Base-by-base conservation (phyloP, 139 green algal species). In the Desmodesmus armatus region DNA sequence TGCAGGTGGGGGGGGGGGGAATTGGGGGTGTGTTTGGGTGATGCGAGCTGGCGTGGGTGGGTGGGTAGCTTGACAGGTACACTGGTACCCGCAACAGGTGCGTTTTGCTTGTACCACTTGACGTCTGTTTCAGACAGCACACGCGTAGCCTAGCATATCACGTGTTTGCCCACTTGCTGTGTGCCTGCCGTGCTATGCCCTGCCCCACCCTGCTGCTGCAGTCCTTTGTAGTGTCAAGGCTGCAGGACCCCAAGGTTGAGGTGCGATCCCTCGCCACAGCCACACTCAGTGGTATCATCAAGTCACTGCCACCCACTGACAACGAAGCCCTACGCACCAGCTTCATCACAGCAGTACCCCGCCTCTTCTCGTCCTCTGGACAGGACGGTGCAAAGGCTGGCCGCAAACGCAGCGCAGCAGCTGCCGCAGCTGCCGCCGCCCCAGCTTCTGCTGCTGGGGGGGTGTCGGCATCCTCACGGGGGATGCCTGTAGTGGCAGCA, bases 211-310 rank as follows among this genome's bases (percentile, higher is more conserved):
- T 62, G 41, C 44, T 62, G n/a, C 41, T 85, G 29, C 79, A 91
- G 88, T 73, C 84, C 25, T 82, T 80, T 53, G 94, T 95, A 44
- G 47, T 93, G 58, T 39, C 5, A 0, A 80, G 89, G 27, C 91
- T 98, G 74, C 53, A 70, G 3, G 96, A 98, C 88, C 25, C 72
- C 43, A 97, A 98, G 90, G 83, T 91, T 60, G 87, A 88, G 85
- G 87, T 91, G 19, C 89, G 93, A 33, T 82, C 92, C 58, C 83
- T 98, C 25, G 94, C 96, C 13, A 81, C 92, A 2, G 85, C 77
- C 72, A 97, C 94, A 27, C 91, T 98, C 35, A 90, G 88, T 33
- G 96, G 94, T 62, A 88, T 94, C 71, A 75, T 96, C 33, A 90
- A 92, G 60, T 91, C 79, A 58, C 78, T 89, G 69, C 31, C 82